Base-by-base conservation (phyloP, 306 rosid species). In the Fragaria ananassa region DNA sequence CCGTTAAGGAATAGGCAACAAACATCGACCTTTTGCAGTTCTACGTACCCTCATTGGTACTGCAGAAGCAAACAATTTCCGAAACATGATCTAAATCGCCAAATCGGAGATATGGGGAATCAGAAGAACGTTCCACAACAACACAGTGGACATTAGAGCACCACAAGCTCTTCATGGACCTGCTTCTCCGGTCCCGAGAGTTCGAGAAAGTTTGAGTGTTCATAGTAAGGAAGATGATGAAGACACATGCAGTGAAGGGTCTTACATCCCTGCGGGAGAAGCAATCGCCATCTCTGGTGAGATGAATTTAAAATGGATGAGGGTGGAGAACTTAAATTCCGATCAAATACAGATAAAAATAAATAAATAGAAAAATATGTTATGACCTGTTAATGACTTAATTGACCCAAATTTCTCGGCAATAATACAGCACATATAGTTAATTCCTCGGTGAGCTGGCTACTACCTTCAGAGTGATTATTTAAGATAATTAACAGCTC, bases 121-220 rank as follows among this genome's bases (percentile, higher is more conserved):
- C 64, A 25, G 64, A 58, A 13, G 23, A 56, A 56, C 31, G 29
- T 56, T 58, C 35, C 35, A 25, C 64, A 58, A 58, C 64, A 58
- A 27, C 25, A 25, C 13, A 68, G 72, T 45, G 72, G 72, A 68
- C 53, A 51, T 11, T 68, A 19, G 56, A 45, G 54, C 72, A 68
- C 72, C 56, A 44, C 72, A 68, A 68, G 72, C 72, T 21, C 15
- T 14, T 68, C 7, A 39, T 68, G 39, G 72, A 68, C 56, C 8
- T 34, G 47, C 15, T 66, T 17, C 17, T 66, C 34, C 31, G 21
- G 13, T 8, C 5, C 6, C 19, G 37, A 15, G 35, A 31, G 10
- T n/a, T n/a, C 6, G 62, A 56, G 62, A 21, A 57, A 57, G 34
- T 11, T 10, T 6, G 34, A 25, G 14, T 15, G 0, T 57, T 12